These are phyloP conservation scores for Diaporthe sp. DNA, from an alignment of 2,329 filamentous ascomycete genomes.

Conservation along the genomic window DNA sequence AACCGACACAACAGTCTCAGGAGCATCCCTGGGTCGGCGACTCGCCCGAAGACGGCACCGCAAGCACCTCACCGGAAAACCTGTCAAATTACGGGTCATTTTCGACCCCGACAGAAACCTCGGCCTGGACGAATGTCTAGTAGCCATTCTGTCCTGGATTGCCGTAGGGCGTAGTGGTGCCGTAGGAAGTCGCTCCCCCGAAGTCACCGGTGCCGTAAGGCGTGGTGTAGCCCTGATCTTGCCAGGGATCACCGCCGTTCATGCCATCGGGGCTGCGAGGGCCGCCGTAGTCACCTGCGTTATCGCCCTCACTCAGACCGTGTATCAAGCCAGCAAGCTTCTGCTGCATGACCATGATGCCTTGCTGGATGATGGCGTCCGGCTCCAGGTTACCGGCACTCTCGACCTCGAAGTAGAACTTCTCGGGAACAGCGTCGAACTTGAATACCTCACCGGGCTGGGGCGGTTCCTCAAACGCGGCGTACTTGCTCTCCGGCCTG, in stretches of 20 bases:
- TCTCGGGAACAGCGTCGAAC: conserved; percentile 85
- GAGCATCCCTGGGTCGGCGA: not conserved
- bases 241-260: conserved; percentile 69
- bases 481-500: conserved; percentile 87
- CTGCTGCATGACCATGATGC: conserved; percentile 88
- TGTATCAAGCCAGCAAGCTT: conserved; percentile 84
- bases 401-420: conserved; percentile 96
- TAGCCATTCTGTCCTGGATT: conserved; percentile 64
- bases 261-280: conserved; percentile 77
- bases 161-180: conserved; percentile 60
- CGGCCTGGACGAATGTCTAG: not conserved
- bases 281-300: conserved; percentile 70
- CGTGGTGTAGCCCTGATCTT: conserved; percentile 77
- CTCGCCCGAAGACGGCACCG: not conserved
- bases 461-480: conserved; percentile 82
- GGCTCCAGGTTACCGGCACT: conserved; percentile 89
- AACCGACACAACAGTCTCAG: not conserved
- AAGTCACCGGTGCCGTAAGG: conserved; percentile 70
- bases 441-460: conserved; percentile 90
- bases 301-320: conserved; percentile 64
- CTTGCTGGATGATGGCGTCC: conserved; percentile 88
- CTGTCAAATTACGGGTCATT: not conserved
- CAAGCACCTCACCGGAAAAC: not conserved
- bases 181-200: conserved; percentile 62
- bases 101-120: not conserved